A percentile compares a stretch with the other conserved stretches of the same genome.
Evolutionary conservation across 805 yeast genomes (phyloP).

Genomic region (Ogataea zsoltii): DNA sequence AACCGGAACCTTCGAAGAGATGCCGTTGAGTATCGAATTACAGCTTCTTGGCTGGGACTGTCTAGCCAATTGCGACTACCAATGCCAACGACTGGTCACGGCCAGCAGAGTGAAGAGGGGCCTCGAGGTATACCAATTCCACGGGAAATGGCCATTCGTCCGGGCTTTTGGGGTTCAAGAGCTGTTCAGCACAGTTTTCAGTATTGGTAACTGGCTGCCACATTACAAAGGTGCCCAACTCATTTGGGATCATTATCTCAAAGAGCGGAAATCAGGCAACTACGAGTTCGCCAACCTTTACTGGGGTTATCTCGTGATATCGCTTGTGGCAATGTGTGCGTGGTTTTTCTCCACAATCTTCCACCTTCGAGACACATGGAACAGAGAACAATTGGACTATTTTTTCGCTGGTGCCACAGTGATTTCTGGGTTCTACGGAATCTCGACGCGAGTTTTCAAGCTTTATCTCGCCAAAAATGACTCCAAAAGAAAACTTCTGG

Average conservation of each 20-base stretch:
- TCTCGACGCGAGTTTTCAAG: conserved; percentile 59
- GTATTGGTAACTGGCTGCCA: conserved; percentile 68
- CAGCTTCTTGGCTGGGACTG: conserved; percentile 71
- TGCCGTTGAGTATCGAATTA: conserved; percentile 44
- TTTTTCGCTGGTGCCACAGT: conserved; percentile 92
- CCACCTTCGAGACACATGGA: conserved; percentile 77
- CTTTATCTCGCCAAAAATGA: conserved; percentile 45
- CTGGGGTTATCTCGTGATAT: conserved; percentile 46
- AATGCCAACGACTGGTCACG: conserved; percentile 82
- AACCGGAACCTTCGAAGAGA: conserved; percentile 37
- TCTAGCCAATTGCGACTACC: conserved; percentile 82
- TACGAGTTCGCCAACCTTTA: conserved; percentile 31
- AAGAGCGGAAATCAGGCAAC: conserved; percentile 22
- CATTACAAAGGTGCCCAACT: conserved; percentile 52
- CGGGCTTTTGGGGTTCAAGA: conserved; percentile 85
- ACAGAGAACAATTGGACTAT: conserved; percentile 87
- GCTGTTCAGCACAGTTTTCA: conserved; percentile 74
- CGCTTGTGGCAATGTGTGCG: conserved; percentile 73
- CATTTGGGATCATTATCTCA: conserved; percentile 27
- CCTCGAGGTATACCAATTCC: conserved; percentile 77
- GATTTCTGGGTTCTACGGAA: conserved; percentile 71
- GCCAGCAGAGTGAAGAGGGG: conserved; percentile 44
- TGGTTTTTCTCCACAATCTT: conserved; percentile 87
- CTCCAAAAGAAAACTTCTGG: conserved; percentile 36
- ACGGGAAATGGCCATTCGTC: conserved; percentile 96